Evolutionary conservation across 192 early-diverging fungal genomes (phyloP), one percentile per base, ranked within the genome.

Genomic region (Coemansia sp.): DNA sequence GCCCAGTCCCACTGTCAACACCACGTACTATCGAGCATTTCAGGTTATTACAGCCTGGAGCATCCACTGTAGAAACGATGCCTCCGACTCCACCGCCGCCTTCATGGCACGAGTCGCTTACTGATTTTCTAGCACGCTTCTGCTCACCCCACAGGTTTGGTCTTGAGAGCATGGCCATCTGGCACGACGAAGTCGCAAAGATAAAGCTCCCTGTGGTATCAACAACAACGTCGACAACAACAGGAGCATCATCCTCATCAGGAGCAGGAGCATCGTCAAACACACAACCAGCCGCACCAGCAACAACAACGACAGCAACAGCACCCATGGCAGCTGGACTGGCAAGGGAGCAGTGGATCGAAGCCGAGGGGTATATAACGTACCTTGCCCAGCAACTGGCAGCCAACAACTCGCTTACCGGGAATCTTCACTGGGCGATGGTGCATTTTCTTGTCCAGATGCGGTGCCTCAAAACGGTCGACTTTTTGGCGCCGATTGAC

Each of bases 371-470:
- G 3, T 79, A 70, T 22, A 50, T 72, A 33, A 62, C 52, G 27
- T 57, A 70, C 22, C 55, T 79, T 15, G 77, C 70, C n/a, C 64
- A 58, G 52, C 71, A 70, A 53, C 57, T 79, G 62, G 65, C 68
- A 14, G 69, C 57, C 20, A 75, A 81, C 47, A 68, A 64, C 27
- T 28, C 68, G 30, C 68, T 66, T 22, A 75, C 79, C 4, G 73
- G 73, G 11, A 81, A 81, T 45, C 65, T 81, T 22, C 54, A 65
- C 44, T 81, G 68, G 65, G 79, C 79, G 15, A 74, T 75, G 63
- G 50, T 81, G 7, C 79, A 81, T 52, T 75, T 65, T 55, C 57
- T 75, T 1, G 72, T 64, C 3, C 48, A 70, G 17, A 68, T 81
- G 72, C 79, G 73, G 13, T 67, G 72, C 23, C 73, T 81, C n/a